These are phyloP conservation scores for Kodamaea hsintzibuensis DNA, from an alignment of 805 yeast species.

Conservation along the genomic window DNA sequence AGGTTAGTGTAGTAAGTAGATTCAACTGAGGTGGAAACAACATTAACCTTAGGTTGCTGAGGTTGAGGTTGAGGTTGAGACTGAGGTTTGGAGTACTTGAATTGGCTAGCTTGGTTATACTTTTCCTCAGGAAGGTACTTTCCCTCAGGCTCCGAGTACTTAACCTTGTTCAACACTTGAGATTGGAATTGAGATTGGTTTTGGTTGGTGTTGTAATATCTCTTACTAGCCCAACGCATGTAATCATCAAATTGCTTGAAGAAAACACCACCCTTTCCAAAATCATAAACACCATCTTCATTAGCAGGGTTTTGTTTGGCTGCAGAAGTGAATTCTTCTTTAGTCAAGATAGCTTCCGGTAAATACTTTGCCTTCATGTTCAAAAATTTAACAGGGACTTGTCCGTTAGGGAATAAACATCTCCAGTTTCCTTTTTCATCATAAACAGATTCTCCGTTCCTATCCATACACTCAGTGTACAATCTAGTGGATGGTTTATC, in stretches of 20 bases:
- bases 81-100: not conserved
- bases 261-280: slow-evolving; percentile 55
- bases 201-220: not conserved
- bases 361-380: slow-evolving; percentile 24
- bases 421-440: slow-evolving; percentile 86
- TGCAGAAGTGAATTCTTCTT: slow-evolving; percentile 57
- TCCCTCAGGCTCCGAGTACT: not conserved
- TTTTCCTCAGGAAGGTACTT: not conserved
- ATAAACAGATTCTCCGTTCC: slow-evolving; percentile 78
- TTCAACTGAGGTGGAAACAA: slow-evolving; percentile 30
- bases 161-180: not conserved
- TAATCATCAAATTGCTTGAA: slow-evolving; percentile 66
- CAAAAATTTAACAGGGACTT: slow-evolving; percentile 35
- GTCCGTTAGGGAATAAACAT: slow-evolving; percentile 72
- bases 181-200: not conserved
- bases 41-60: not conserved
- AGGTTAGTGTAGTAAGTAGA: slow-evolving; percentile 25
- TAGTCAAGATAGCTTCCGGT: slow-evolving; percentile 42
- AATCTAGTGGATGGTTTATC: slow-evolving; percentile 59
- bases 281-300: slow-evolving; percentile 27
- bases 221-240: slow-evolving; percentile 54
- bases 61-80: not conserved
- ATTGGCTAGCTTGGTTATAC: not conserved
- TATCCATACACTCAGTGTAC: slow-evolving; percentile 62
- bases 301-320: slow-evolving; percentile 4